Conservation (phyloP, 768 basidiomycete species). For the Kwoniella shandongensis region DNA sequence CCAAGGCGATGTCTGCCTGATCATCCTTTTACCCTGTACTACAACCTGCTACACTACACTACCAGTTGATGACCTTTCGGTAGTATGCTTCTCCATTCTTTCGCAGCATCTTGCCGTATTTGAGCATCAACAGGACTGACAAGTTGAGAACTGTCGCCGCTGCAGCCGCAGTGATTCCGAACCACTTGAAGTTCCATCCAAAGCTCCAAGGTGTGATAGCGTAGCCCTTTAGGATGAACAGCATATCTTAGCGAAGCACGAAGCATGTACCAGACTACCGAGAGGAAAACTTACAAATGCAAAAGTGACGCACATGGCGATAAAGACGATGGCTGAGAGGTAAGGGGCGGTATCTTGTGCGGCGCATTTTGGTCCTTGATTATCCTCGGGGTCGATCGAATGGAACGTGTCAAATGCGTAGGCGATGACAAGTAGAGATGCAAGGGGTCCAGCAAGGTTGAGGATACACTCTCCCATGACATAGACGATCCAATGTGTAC, state of each 20-base stretch:
- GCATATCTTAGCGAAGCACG: too few relatives aligned
- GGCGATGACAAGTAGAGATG: slow-evolving; percentile 20
- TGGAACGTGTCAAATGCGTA: slow-evolving; percentile 30
- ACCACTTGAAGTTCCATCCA: neutral
- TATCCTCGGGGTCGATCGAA: slow-evolving; percentile 6
- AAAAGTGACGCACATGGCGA: slow-evolving; percentile 18
- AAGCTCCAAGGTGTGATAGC: slow-evolving; percentile 4
- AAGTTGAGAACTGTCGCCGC: neutral
- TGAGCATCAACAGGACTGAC: neutral
- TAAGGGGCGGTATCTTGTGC: slow-evolving; percentile 23
- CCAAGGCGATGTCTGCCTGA: too few relatives aligned
- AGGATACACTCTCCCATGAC: slow-evolving; percentile 18
- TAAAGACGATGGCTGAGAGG: slow-evolving; percentile 1
- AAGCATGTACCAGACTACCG: too few relatives aligned
- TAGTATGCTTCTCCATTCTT: neutral
- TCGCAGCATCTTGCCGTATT: neutral
- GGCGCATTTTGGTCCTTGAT: slow-evolving; percentile 7
- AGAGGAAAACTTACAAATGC: slow-evolving; percentile 20
- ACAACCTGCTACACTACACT: neutral
- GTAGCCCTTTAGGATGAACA: too few relatives aligned
- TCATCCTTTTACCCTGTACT: too few relatives aligned
- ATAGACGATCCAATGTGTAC: slow-evolving; percentile 30
- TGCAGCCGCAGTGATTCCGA: neutral
- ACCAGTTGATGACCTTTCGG: slow-evolving; percentile 3
- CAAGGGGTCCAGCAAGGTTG: slow-evolving; percentile 22